Base-by-base conservation (phyloP, 257 asterid genomes). In the Nicotiana sylvestris region DNA sequence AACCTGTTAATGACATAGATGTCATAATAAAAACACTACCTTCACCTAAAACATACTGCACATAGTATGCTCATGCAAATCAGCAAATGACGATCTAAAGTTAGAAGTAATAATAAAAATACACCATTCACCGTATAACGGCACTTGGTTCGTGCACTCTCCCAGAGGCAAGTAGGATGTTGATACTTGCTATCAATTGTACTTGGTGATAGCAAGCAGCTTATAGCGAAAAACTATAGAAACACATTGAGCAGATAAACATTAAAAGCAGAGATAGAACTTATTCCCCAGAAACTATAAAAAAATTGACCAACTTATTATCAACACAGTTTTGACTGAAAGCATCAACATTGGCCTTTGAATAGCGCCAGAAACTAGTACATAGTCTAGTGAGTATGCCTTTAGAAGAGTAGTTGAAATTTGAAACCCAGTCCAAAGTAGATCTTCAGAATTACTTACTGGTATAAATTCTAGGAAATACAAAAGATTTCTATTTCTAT, bases 1-100 rank as follows among this genome's bases (percentile, higher is more conserved):
- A 82, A 87, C 90, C 92, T 89, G 85, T 77, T 64, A 30, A 84
- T 29, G 55, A 35, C 66, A 76, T 30, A 32, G 60, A 78, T 56
- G 81, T 69, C 33, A 51, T 74, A 49, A 49, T 79, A 62, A 25
- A 78, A 35, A 60, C 43, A 79, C 16, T 62, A 39, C 74, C 56
- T 49, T 61, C 58, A 79, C 8, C 46, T 37, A 79, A 79, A 62
- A 13, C 70, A 61, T 15, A 61, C 62, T 37, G 56, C 61, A 35
- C 58, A 65, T 53, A 25, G 39, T 43, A 58, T 79, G 76, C 82
- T 79, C 6, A 2, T 61, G 69, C 56, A 79, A 21, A 35, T 27
- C 53, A 51, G 64, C 62, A 74, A 49, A 72, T 72, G 78, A 74
- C 51, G 62, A 76, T 76, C 80, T 51, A 51, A 27, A 76, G 64